phyloP scores from a whole-genome alignment of 257 asterid genomes.

The Plantago ovata region DNA sequence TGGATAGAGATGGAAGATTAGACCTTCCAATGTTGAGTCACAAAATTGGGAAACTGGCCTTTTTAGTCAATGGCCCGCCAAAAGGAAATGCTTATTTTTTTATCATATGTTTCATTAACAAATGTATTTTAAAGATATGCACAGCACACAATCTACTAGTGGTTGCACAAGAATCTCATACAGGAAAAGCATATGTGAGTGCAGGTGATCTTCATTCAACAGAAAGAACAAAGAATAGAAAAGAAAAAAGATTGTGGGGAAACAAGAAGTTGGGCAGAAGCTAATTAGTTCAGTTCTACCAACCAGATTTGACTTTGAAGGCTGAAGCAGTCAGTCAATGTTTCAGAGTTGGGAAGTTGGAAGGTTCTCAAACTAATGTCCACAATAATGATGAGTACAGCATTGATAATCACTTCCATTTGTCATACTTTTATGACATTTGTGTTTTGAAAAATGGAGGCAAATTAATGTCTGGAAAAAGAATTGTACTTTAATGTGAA shows the following conservation, averaged over 20 bases:
- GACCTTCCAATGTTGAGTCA: neutral
- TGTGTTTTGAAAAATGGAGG: no score
- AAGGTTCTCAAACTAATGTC: conserved; percentile 13
- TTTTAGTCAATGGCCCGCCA: conserved; percentile 8
- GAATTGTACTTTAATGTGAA: no score
- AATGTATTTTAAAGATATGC: neutral
- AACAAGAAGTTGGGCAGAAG: conserved; percentile 6
- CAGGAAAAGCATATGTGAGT: neutral
- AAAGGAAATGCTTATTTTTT: neutral
- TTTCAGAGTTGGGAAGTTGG: conserved; percentile 18
- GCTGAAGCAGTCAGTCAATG: conserved; percentile 17
- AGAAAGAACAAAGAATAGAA: neutral
- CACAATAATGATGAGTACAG: neutral
- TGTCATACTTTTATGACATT: no score
- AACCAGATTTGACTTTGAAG: conserved; percentile 24
- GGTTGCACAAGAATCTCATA: conserved; percentile 4
- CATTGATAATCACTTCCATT: no score
- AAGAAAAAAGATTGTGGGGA: conserved; percentile 3
- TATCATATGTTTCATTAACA: neutral
- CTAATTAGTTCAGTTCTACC: conserved; percentile 11
- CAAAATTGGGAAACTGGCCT: neutral
- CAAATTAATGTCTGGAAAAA: no score
- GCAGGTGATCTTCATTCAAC: neutral
- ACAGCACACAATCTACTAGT: neutral
- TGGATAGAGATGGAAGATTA: neutral